Conservation (phyloP, 306 rosid species). For the Gleditsia sinensis region DNA sequence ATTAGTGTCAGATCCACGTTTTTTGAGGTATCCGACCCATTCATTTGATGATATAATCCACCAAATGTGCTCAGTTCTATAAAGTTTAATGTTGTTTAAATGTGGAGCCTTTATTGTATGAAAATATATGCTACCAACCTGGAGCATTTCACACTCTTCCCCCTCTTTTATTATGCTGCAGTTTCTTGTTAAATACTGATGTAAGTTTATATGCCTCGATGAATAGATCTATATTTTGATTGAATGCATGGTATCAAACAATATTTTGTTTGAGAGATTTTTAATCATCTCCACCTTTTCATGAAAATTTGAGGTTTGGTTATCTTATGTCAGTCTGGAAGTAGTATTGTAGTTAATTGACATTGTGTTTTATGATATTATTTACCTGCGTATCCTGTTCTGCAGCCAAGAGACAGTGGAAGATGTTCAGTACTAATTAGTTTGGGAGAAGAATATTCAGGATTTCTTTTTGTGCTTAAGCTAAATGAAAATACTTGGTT, state of each 20-base stretch:
- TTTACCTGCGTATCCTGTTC: conserved; percentile 41
- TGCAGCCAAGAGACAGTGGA: conserved; percentile 74
- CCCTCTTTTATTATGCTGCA: neutral
- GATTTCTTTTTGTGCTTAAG: conserved; percentile 89
- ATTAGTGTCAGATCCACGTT: neutral
- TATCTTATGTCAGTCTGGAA: conserved; percentile 15
- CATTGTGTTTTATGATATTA: conserved; percentile 24
- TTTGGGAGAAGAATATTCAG: conserved; percentile 71
- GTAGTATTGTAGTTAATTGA: conserved; percentile 1
- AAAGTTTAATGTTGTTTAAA: neutral
- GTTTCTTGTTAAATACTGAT: conserved; percentile 1
- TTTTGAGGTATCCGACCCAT: neutral
- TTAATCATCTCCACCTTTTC: conserved; percentile 2
- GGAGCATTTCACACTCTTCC: conserved; percentile 5
- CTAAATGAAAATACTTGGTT: conserved; percentile 71
- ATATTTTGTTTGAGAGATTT: neutral
- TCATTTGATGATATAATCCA: neutral
- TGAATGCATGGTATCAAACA: conserved; percentile 18
- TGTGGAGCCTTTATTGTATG: neutral
- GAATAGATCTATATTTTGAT: conserved; percentile 10
- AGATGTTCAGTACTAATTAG: conserved; percentile 58
- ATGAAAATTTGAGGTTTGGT: conserved; percentile 25
- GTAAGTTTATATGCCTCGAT: neutral
- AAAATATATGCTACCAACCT: neutral
- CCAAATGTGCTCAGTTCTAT: neutral